These are phyloP conservation scores for Ophiocytium majus DNA, from an alignment of 352 stramenopile genomes.

Conservation along the genomic window DNA sequence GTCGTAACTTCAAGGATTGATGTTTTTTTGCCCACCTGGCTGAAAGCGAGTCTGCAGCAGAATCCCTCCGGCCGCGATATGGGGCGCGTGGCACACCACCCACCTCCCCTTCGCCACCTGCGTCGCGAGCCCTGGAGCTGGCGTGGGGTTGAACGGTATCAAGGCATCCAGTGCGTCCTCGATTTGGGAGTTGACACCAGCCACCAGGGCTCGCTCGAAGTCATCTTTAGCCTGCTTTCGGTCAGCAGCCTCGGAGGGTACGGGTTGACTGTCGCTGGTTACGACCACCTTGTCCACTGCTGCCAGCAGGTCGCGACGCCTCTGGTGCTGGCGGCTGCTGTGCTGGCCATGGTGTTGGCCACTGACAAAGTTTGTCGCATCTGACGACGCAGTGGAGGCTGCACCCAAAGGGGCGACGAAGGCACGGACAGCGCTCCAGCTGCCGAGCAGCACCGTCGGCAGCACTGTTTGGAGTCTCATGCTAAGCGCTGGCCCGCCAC, in stretches of 20 bases:
- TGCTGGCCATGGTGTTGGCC: too few species aligned
- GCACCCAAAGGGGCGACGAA: too few species aligned
- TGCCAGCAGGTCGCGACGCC: too few species aligned
- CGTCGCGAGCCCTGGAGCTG: not conserved
- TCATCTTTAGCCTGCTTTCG: not conserved
- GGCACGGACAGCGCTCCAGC: too few species aligned
- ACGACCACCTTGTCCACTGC: not conserved
- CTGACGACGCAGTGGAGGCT: too few species aligned
- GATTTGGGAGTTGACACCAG: not conserved
- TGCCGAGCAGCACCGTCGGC: too few species aligned
- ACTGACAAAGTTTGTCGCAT: too few species aligned
- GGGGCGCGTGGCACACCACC: constrained; percentile 18
- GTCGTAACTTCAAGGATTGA: too few species aligned
- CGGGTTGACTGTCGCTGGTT: not conserved
- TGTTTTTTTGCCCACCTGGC: too few species aligned
- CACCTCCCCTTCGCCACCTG: not conserved
- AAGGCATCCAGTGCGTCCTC: not conserved
- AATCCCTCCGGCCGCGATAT: constrained; percentile 5
- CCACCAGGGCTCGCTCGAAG: not conserved
- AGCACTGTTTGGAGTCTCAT: too few species aligned
- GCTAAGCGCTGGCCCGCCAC: too few species aligned
- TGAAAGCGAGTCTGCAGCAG: constrained; percentile 2
- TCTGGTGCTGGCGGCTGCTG: too few species aligned
- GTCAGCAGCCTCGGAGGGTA: not conserved
- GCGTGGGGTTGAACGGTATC: not conserved